Evolutionary conservation across 441 rosid genomes (phyloP).

Genomic region (Gossypium armourianum): DNA sequence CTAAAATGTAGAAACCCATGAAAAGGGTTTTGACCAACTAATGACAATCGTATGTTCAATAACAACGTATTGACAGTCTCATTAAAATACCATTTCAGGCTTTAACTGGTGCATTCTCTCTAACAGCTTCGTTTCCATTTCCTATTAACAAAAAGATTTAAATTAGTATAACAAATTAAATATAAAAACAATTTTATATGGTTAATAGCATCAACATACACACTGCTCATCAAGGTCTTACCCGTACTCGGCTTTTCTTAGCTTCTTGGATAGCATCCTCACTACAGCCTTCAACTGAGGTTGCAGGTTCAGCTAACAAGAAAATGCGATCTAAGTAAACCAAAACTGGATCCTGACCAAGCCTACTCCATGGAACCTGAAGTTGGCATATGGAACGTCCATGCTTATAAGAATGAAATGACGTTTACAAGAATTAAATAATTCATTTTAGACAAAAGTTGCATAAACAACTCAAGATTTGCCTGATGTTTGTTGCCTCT

Average conservation of each 20-base stretch:
- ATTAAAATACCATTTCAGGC: constrained; percentile 62
- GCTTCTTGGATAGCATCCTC: constrained; percentile 90
- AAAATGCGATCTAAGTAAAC: constrained; percentile 78
- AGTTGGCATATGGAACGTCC: constrained; percentile 7
- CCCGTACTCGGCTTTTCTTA: constrained; percentile 71
- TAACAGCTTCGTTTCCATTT: constrained; percentile 68
- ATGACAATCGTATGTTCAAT: background rate
- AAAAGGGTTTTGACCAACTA: background rate
- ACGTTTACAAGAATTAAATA: background rate
- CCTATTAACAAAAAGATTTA: constrained; percentile 31
- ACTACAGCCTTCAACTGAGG: constrained; percentile 60
- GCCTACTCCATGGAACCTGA: constrained; percentile 99
- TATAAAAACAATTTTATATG: constrained; percentile 7
- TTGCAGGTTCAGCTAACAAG: constrained; percentile 74
- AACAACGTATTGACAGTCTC: background rate
- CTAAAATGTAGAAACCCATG: background rate
- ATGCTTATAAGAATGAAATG: background rate
- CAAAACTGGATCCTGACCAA: constrained; percentile 92
- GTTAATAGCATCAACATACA: constrained; percentile 4
- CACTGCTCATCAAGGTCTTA: constrained; percentile 35
- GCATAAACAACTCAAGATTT: background rate
- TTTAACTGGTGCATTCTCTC: constrained; percentile 56
- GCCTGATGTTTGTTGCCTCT: background rate
- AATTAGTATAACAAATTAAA: constrained; percentile 13
- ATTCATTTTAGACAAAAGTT: background rate